Conservation (phyloP, 1,139 yeast species). For the Kazachstania sp. region DNA sequence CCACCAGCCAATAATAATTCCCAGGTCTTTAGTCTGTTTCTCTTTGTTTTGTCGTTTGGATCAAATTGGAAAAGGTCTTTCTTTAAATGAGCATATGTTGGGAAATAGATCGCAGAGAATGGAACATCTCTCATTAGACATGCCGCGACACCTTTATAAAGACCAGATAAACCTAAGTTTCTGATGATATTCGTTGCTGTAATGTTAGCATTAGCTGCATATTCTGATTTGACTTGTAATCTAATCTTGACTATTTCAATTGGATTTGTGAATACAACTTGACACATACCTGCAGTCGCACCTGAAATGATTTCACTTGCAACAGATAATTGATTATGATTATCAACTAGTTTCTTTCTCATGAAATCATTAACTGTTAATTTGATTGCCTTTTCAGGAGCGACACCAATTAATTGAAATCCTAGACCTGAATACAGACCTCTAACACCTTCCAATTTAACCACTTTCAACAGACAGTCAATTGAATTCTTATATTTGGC, state of each 20-base stretch:
- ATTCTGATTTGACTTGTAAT: constrained; percentile 87
- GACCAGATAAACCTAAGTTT: constrained; percentile 73
- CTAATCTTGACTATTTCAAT: constrained; percentile 92
- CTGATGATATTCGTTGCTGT: constrained; percentile 69
- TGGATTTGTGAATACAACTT: constrained; percentile 92
- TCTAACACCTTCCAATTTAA: constrained; percentile 67
- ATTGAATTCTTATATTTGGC: constrained; percentile 66
- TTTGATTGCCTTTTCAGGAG: constrained; percentile 97
- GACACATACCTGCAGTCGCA: constrained; percentile 93
- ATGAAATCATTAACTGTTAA: constrained; percentile 88
- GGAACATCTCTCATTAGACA: constrained; percentile 94
- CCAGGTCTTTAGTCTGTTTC: constrained; percentile 60
- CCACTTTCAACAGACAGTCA: constrained; percentile 77
- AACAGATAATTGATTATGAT: constrained; percentile 50
- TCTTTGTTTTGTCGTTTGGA: constrained; percentile 42
- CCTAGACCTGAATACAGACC: constrained; percentile 93
- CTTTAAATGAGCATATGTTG: constrained; percentile 90
- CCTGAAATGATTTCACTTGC: constrained; percentile 80
- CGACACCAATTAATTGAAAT: constrained; percentile 94
- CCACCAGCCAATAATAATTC: constrained; percentile 87
- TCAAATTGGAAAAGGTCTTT: constrained; percentile 76
- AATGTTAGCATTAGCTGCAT: constrained; percentile 27
- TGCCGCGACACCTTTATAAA: constrained; percentile 87
- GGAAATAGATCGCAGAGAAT: constrained; percentile 94
- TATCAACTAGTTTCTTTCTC: constrained; percentile 59